Evolutionary conservation across 78 protist genomes (phyloP), one percentile per base, ranked within the genome.

Genomic region (Isochrysis galbana): DNA sequence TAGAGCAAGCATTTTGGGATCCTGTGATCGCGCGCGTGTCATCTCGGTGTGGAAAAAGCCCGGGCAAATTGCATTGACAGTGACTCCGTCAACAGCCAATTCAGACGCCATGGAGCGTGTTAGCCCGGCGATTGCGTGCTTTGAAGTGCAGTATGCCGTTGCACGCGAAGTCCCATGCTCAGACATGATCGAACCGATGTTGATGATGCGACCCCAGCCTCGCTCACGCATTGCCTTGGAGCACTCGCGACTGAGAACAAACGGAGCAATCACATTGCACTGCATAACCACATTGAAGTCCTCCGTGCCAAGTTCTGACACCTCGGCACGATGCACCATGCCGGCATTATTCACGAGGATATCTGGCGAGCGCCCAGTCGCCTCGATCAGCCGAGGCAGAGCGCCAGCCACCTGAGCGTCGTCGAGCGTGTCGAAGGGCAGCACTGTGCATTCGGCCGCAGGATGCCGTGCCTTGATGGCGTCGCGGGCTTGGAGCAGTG

Each of bases 121-220:
- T 14, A 72, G 82, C 1, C 82, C 82, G 32, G 2, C 17, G 44
- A 72, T 3, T 41, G 39, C 82, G 82, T 7, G 39, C 82, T 72
- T 72, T 19, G 82, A 72, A 19, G 82, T 41, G 44, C 3, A 3
- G 82, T 72, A 72, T 22, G 39, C 82, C 44, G 14, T 17, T 22
- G 36, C 44, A 22, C 41, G 25, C 82, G 2, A 3, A 19, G 44
- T 36, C 17, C 82, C 82, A 23, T 36, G 32, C 32, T 2, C 2
- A 17, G 32, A 3, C 82, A 72, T 72, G 82, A 72, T 72, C 42
- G 82, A 72, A 41, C 82, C 82, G 32, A 72, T 41, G 82, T 72
- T 72, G 82, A 72, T 19, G 82, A 72, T 72, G 82, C 82, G 82
- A 41, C 82, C 82, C 82, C 82, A 72, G 32, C 42, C 42, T 1